Evolutionary conservation across 2,329 filamentous ascomycete genomes (phyloP).

Genomic region (Sporothrix brunneoviolacea): DNA sequence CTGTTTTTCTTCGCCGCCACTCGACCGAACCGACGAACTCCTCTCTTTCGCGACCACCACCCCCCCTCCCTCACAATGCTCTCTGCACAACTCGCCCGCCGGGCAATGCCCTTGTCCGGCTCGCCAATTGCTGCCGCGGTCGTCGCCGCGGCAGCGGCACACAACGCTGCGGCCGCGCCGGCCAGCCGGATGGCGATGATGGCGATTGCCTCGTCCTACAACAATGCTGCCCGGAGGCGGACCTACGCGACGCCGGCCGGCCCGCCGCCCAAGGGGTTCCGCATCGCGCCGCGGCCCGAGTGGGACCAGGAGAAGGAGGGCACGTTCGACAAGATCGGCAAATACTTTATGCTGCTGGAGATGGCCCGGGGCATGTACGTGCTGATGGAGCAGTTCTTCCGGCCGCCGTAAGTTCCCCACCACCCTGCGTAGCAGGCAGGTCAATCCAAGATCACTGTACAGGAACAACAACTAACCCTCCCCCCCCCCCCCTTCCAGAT

Average conservation of each 20-base stretch:
- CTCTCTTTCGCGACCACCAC: background rate
- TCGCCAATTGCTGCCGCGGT: constrained; percentile 3
- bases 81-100: constrained; percentile 18
- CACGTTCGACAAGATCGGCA: constrained; percentile 74
- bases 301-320: constrained; percentile 78
- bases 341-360: constrained; percentile 93
- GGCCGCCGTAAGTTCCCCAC: no score
- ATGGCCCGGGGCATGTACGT: constrained; percentile 98
- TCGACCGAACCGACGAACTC: no score
- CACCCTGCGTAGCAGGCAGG: no score
- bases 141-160: background rate
- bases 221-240: constrained; percentile 13
- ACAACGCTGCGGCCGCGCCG: constrained; percentile 2
- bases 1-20: no score
- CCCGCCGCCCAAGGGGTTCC: constrained; percentile 73
- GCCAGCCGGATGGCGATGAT: background rate
- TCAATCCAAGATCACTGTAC: no score
- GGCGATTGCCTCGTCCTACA: no score
- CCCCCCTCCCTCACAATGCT: constrained; percentile 13
- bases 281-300: constrained; percentile 62
- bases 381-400: constrained; percentile 94
- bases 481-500: no score
- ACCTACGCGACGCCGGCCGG: constrained; percentile 65
- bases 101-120: constrained; percentile 2
- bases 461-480: background rate